Evolutionary conservation across 176 grass and related monocot genomes (phyloP), one percentile per base, ranked within the genome.

Genomic region (Rhynchospora pubera): DNA sequence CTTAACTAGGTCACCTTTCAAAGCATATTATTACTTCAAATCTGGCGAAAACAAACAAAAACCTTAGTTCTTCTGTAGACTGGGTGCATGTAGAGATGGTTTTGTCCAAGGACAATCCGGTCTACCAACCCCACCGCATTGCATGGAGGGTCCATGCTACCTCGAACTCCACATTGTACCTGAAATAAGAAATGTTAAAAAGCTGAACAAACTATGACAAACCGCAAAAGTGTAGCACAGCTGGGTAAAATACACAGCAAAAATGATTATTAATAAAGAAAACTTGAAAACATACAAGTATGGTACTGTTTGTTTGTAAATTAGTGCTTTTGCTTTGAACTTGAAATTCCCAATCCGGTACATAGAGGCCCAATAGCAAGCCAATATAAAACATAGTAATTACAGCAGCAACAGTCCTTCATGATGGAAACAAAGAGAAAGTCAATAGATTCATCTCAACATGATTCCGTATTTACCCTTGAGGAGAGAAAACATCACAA

Each of bases 21-120:
- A 74, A 74, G 52, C 70, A 74, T 51, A 28, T 51, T 74, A 26
- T 74, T 26, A 52, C 21, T 74, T 56, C 68, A 11, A 50, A 23
- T 23, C 47, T 70, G 43, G 23, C 18, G 23, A 24, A 72, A 81
- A 21, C 53, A 62, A 76, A 72, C 80, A 79, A 85, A 14, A 34
- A 99, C 96, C 96, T 95, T 99, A 83, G 92, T 99, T 86, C 96
- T 93, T 95, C 87, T 95, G 57, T 95, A 95, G 16, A 93, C 87
- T 45, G 91, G 92, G 56, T 90, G 92, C 85, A 86, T 85, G 67
- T 99, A 99, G 34, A 98, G 83, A 79, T 94, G 96, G 57, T 88
- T 90, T 89, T 93, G 90, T 85, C 96, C 90, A 9, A 94, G 90
- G 44, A 98, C 74, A 79, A 90, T 11, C 62, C 96, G 87, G 85